A percentile compares a stretch with the other conserved stretches of the same genome.
Evolutionary conservation across 495 filamentous ascomycete species (phyloP).

Genomic region (Hyaloscypha finlandica): DNA sequence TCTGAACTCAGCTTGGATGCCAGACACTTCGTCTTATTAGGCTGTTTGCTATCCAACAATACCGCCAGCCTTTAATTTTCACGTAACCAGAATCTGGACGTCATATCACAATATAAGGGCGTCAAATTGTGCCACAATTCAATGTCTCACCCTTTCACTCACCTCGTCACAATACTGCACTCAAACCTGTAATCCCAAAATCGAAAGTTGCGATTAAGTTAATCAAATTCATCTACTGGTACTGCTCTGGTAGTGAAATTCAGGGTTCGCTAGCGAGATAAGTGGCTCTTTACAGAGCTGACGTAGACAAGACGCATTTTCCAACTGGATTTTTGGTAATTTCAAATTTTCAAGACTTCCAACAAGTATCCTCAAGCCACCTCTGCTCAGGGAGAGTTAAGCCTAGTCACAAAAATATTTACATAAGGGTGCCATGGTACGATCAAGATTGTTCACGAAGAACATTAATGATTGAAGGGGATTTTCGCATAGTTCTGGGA

Average conservation of each 20-base stretch:
- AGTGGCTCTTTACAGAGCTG: neutral
- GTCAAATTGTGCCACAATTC: neutral
- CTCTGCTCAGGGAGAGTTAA: neutral
- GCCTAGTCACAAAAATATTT: neutral
- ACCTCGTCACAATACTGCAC: neutral
- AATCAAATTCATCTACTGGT: neutral
- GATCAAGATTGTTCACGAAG: neutral
- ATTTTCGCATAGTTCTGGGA: neutral
- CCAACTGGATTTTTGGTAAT: neutral
- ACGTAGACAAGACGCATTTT: neutral
- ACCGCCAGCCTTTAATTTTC: neutral
- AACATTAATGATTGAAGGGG: neutral
- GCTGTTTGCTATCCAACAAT: neutral
- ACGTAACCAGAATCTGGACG: neutral
- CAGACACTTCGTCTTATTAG: neutral
- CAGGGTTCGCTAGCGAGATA: neutral
- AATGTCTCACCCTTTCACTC: neutral
- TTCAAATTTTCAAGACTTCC: neutral
- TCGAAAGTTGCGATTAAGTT: neutral
- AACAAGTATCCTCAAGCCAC: neutral
- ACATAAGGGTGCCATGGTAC: neutral
- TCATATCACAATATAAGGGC: neutral
- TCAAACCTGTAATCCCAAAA: neutral
- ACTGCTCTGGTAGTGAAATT: neutral
- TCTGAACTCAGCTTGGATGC: neutral